phyloP scores from a whole-genome alignment of 1,284 basidiomycete genomes.

The Baeospora myosura region DNA sequence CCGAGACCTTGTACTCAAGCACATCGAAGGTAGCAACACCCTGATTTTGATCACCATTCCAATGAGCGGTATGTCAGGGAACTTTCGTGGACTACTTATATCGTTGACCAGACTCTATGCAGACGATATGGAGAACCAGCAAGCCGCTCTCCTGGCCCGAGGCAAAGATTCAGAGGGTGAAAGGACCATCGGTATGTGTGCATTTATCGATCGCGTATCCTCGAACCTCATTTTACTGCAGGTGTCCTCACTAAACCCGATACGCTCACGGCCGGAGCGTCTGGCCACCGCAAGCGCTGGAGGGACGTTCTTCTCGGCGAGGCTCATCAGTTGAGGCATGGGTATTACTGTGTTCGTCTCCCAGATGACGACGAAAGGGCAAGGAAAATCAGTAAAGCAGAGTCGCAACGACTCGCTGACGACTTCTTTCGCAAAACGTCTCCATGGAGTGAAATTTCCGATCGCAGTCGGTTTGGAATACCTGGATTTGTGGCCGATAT shows the following conservation, averaged over 20 bases:
- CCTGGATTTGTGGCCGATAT: slow-evolving; percentile 45
- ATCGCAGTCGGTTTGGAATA: slow-evolving; percentile 47
- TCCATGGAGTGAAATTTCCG: slow-evolving; percentile 28
- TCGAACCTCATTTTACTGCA: slow-evolving; percentile 10
- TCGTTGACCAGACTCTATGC: too few relatives aligned
- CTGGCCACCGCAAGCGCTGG: slow-evolving; percentile 27
- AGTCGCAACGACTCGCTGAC: slow-evolving; percentile 25
- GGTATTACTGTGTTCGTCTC: slow-evolving; percentile 44
- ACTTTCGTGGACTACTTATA: neutral
- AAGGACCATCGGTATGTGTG: slow-evolving; percentile 36
- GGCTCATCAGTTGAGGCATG: slow-evolving; percentile 28
- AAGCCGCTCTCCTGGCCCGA: slow-evolving; percentile 32
- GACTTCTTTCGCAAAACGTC: slow-evolving; percentile 29
- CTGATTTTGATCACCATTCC: slow-evolving; percentile 57
- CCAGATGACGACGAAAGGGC: slow-evolving; percentile 37
- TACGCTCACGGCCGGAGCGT: slow-evolving; percentile 29
- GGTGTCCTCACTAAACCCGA: slow-evolving; percentile 47
- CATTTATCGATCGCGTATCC: neutral
- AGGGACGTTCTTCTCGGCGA: slow-evolving; percentile 33
- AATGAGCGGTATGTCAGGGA: slow-evolving; percentile 40
- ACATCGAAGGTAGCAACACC: slow-evolving; percentile 39
- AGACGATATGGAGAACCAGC: slow-evolving; percentile 48
- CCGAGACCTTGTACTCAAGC: slow-evolving; percentile 34
- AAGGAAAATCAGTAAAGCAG: slow-evolving; percentile 20
- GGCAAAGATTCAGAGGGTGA: slow-evolving; percentile 31